Percentiles rank a stretch among this genome's conserved stretches.
These are phyloP conservation scores for Pseudocercospora fijiensis DNA, from an alignment of 2,329 filamentous ascomycete genomes.

Conservation along the genomic window DNA sequence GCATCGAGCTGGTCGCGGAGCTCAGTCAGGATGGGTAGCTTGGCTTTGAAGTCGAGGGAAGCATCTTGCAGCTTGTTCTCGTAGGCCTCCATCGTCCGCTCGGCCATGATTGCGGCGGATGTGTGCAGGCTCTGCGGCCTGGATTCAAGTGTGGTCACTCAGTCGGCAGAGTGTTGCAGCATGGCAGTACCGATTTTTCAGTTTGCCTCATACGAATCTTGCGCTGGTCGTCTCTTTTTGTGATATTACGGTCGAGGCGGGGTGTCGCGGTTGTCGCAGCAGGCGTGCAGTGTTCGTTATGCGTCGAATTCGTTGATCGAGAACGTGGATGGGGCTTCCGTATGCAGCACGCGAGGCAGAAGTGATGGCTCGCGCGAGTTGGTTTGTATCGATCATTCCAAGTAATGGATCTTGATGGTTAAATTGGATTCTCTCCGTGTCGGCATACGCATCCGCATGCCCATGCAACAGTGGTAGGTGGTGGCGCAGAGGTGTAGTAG, in stretches of 20 bases:
- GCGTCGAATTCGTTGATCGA: neutral
- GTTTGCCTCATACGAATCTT: neutral
- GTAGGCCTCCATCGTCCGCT: conserved; percentile 47
- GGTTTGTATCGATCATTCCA: neutral
- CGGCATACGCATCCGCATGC: no score
- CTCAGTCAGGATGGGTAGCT: conserved; percentile 77
- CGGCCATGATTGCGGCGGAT: conserved; percentile 34
- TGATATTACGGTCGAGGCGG: neutral
- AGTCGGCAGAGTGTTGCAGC: neutral
- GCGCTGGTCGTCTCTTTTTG: neutral
- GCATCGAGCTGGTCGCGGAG: conserved; percentile 90
- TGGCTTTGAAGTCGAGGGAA: conserved; percentile 67
- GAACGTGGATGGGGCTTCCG: neutral
- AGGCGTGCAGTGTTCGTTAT: neutral
- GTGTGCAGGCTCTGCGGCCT: conserved; percentile 10
- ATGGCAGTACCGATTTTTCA: neutral
- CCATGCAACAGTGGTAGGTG: neutral
- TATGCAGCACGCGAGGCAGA: neutral
- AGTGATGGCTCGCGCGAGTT: neutral
- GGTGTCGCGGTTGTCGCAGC: neutral
- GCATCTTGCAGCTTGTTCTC: conserved; percentile 50
- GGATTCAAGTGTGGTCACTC: conserved; percentile 3
- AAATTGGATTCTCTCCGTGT: no score
- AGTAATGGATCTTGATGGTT: neutral
- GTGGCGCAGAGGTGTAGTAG: neutral